Evolutionary conservation across 495 filamentous ascomycete genomes (phyloP).

Genomic region (Xylaria intraflava): DNA sequence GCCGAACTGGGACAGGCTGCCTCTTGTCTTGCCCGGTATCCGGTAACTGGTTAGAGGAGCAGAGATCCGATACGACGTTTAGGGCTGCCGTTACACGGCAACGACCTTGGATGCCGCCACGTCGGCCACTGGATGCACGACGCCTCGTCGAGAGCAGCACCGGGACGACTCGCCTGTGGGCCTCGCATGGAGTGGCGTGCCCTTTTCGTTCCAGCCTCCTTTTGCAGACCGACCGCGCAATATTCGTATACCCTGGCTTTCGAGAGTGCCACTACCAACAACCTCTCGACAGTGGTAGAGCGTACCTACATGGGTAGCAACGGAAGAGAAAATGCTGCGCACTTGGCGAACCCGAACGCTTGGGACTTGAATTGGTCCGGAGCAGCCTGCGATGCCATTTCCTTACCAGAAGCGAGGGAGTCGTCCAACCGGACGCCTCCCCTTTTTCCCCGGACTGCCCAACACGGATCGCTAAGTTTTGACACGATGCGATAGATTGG

Average conservation of each 20-base stretch:
- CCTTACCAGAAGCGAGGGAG: background rate
- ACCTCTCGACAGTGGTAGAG: background rate
- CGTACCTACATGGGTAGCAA: too few species aligned
- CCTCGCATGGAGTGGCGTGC: background rate
- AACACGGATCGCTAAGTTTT: background rate
- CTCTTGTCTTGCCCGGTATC: background rate
- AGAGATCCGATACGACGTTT: constrained; percentile 1
- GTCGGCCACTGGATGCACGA: background rate
- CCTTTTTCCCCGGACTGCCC: background rate
- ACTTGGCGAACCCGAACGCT: constrained; percentile 3
- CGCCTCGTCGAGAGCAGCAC: constrained; percentile 1
- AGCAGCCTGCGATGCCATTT: background rate
- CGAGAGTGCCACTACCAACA: background rate
- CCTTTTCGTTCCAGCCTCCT: background rate
- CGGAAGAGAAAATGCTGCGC: background rate
- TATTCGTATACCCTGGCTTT: constrained; percentile 5
- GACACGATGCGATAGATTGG: background rate
- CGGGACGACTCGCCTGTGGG: constrained; percentile 4
- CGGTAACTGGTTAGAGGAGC: background rate
- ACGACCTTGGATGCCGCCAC: constrained; percentile 2
- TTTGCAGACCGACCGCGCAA: background rate
- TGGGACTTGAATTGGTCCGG: constrained; percentile 1
- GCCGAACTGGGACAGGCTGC: background rate
- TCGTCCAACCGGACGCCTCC: constrained; percentile 9
- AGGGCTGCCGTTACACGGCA: constrained; percentile 3